Evolutionary conservation across 164 flowering plant species (phyloP).

Genomic region (Vitis riparia): DNA sequence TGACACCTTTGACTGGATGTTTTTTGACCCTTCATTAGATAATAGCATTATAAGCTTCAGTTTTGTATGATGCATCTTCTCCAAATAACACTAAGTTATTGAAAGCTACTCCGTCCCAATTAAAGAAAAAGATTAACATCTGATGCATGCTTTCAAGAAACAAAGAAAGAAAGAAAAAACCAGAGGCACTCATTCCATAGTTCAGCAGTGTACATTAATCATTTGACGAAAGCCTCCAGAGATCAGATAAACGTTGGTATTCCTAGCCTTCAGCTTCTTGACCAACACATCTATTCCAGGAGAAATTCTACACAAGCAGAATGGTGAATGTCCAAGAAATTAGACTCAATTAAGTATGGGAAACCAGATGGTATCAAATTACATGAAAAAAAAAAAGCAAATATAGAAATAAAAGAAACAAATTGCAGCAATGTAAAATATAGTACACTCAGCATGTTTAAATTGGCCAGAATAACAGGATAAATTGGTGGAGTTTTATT

Average conservation of each 20-base stretch:
- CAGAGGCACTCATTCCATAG: neutral
- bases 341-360: too few species aligned
- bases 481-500: too few species aligned
- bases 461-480: too few species aligned
- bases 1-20: neutral
- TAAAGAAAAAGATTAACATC: neutral
- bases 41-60: neutral
- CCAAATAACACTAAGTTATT: neutral
- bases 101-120: neutral
- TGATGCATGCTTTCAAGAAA: neutral
- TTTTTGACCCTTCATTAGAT: too few species aligned
- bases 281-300: conserved; percentile 84
- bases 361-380: too few species aligned
- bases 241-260: conserved; percentile 63
- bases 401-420: too few species aligned
- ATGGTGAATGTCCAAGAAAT: neutral
- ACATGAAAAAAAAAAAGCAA: too few species aligned
- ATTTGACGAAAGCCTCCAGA: conserved; percentile 99
- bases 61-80: neutral
- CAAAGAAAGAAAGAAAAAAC: neutral
- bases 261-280: conserved; percentile 65
- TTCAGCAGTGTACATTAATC: conserved; percentile 69
- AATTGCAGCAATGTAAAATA: too few species aligned
- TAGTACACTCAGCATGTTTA: too few species aligned
- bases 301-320: conserved; percentile 59